Evolutionary conservation across 495 filamentous ascomycete genomes (phyloP), one percentile per base, ranked within the genome.

Genomic region (Lasiosphaeriaceae sp.): DNA sequence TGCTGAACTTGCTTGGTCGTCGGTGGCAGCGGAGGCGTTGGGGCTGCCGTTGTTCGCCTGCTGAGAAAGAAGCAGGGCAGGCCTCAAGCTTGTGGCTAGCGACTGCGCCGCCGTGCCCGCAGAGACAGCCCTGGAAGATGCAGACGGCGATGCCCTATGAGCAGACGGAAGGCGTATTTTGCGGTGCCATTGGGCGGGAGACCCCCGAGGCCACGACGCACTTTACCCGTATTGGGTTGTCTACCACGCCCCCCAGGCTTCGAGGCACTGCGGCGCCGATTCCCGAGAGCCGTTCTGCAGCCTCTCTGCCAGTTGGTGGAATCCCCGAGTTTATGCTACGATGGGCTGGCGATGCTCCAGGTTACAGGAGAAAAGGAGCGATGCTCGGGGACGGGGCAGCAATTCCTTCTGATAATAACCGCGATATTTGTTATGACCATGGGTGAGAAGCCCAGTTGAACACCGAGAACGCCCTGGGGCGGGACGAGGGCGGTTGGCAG

Each of bases 111-210:
- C 64, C 64, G 59, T 67, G 64, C 65, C 54, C 45, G 49, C 51
- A 60, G 54, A 54, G 61, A 47, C 62, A 64, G 66, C 63, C 68
- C 63, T 63, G 61, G 64, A 56, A 46, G 37, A 37, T 73, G 70
- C 70, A 73, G 60, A 45, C 54, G 51, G 50, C 46, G 21, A 62
- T 62, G 67, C 58, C 70, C 70, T 73, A 73, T 73, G 65, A 71
- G 67, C 56, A 54, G 39, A 7, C 61, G 66, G 62, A 71, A 48
- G 54, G 41, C 51, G 29, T 31, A 45, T 39, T 60, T 55, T 53
- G 61, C 16, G 31, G 60, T 58, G 54, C 48, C 64, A 72, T 72
- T 72, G 70, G 70, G 59, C 62, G 54, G 55, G 47, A 63, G 54
- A 58, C 60, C 61, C 62, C 56, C 29, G 60, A 45, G 47, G 51